Evolutionary conservation across 352 stramenopile genomes (phyloP).

Genomic region (Blastocystis sp.): DNA sequence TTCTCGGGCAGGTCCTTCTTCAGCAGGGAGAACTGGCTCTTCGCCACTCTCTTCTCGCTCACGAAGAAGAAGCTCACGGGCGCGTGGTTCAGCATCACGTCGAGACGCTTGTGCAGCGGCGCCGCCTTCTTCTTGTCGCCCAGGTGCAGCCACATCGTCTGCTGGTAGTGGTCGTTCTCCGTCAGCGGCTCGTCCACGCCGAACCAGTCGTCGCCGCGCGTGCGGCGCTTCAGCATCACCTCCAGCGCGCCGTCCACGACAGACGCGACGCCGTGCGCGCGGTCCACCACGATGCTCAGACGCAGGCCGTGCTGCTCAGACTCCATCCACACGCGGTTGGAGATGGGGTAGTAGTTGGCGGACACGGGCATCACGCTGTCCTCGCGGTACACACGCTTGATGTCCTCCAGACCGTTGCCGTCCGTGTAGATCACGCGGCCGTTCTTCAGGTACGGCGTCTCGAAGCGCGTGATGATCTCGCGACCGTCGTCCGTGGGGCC

Average conservation of each 20-base stretch:
- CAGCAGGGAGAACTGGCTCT: conserved; percentile 76
- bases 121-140: conserved; percentile 78
- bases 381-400: conserved; percentile 73
- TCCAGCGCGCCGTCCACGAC: conserved; percentile 89
- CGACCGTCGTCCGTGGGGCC: conserved; percentile 83
- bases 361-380: conserved; percentile 82
- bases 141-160: conserved; percentile 76
- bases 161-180: conserved; percentile 80
- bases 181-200: conserved; percentile 90
- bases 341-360: conserved; percentile 97
- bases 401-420: conserved; percentile 76
- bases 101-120: conserved; percentile 66
- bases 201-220: conserved; percentile 89
- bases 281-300: conserved; percentile 87
- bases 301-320: conserved; percentile 80
- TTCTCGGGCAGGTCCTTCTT: conserved; percentile 83
- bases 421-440: conserved; percentile 75
- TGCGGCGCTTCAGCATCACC: conserved; percentile 94
- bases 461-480: conserved; percentile 91
- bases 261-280: conserved; percentile 88
- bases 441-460: conserved; percentile 76
- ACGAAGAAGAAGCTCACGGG: conserved; percentile 67
- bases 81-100: conserved; percentile 54
- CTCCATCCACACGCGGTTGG: conserved; percentile 89
- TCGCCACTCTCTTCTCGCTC: not conserved